phyloP scores from a whole-genome alignment of 805 yeast species.

The Candida silvatica region DNA sequence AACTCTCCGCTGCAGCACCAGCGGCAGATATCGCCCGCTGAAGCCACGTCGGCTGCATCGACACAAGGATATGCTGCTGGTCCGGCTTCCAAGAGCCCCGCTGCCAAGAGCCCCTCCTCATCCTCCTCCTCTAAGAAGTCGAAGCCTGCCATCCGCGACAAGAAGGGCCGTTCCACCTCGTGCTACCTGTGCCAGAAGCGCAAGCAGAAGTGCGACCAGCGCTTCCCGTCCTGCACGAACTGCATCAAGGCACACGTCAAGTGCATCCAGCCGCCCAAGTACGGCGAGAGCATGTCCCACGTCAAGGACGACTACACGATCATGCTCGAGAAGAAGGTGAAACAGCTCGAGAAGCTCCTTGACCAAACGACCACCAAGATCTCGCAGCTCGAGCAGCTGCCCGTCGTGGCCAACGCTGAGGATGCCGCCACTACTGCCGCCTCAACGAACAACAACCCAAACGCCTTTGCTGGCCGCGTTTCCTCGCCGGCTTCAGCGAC shows the following conservation, averaged over 20 bases:
- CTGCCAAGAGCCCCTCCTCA: too few species aligned
- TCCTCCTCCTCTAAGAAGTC: too few species aligned
- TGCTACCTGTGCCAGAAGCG: slow-evolving; percentile 49
- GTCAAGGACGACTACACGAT: slow-evolving; percentile 49
- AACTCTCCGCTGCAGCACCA: too few species aligned
- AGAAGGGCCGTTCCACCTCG: slow-evolving; percentile 48
- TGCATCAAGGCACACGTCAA: slow-evolving; percentile 55
- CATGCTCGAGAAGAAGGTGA: slow-evolving; percentile 46
- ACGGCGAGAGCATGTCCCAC: slow-evolving; percentile 30
- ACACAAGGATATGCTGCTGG: background rate
- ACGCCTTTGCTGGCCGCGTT: slow-evolving; percentile 3
- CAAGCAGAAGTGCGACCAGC: slow-evolving; percentile 59
- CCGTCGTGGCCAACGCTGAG: background rate
- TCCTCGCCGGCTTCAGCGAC: background rate
- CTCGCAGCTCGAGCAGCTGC: slow-evolving; percentile 1
- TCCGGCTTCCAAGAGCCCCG: too few species aligned
- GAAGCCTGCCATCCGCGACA: slow-evolving; percentile 29
- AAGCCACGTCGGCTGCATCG: background rate
- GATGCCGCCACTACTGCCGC: background rate
- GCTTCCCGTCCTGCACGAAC: slow-evolving; percentile 55
- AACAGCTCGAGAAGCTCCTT: slow-evolving; percentile 39
- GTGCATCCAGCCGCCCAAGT: slow-evolving; percentile 58
- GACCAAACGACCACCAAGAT: slow-evolving; percentile 17
- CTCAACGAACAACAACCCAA: background rate
- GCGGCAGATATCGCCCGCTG: background rate